These are phyloP conservation scores for Daedaleopsis sinensis DNA, from an alignment of 768 basidiomycete species.

Conservation along the genomic window DNA sequence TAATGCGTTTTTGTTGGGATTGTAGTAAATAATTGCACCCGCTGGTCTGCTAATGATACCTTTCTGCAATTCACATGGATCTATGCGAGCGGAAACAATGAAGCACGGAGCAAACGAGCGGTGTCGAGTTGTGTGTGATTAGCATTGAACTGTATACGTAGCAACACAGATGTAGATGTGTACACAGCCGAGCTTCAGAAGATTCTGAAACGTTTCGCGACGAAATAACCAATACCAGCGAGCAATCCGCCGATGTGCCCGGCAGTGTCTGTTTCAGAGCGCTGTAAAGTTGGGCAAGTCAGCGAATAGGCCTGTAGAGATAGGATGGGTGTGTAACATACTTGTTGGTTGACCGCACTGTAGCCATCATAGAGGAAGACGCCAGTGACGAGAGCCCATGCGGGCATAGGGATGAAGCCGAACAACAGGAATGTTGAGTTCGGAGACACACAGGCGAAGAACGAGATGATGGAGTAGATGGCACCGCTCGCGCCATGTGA, in stretches of 20 bases:
- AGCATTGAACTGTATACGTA: background rate
- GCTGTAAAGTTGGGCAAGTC: slow-evolving; percentile 37
- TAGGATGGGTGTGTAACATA: slow-evolving; percentile 20
- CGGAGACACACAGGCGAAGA: slow-evolving; percentile 74
- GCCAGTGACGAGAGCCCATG: slow-evolving; percentile 73
- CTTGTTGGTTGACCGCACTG: slow-evolving; percentile 37
- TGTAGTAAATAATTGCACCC: slow-evolving; percentile 1
- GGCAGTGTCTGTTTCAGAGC: slow-evolving; percentile 55
- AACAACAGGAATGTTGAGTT: slow-evolving; percentile 68
- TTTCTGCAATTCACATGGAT: background rate
- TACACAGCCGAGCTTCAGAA: slow-evolving; percentile 11
- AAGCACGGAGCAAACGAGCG: no score
- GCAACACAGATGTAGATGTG: background rate
- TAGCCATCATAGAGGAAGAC: slow-evolving; percentile 64
- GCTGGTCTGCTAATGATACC: background rate
- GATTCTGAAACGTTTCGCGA: slow-evolving; percentile 26
- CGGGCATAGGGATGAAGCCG: slow-evolving; percentile 77
- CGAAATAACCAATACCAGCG: slow-evolving; percentile 59
- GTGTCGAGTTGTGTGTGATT: background rate
- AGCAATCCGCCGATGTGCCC: slow-evolving; percentile 74
- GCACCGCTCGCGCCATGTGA: slow-evolving; percentile 80
- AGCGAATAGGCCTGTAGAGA: background rate
- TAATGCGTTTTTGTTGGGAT: no score
- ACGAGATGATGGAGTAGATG: slow-evolving; percentile 68
- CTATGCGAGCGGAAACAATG: no score